Evolutionary conservation across 1,284 basidiomycete genomes (phyloP), one percentile per base, ranked within the genome.

Genomic region (Puccinia triticina): DNA sequence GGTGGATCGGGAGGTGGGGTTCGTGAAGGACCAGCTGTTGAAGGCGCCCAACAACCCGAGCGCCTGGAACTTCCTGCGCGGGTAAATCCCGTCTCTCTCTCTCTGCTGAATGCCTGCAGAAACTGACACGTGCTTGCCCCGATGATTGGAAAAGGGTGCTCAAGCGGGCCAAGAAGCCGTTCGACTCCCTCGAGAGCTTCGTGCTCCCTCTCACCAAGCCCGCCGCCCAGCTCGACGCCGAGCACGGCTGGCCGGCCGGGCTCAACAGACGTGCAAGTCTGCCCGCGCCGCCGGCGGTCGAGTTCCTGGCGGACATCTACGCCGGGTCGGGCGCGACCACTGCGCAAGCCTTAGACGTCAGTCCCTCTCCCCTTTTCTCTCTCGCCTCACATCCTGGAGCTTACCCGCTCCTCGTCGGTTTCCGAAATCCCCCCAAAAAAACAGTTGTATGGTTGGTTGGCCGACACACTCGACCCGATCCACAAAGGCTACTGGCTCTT

Each of bases 1-100:
- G 2, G 78, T 59, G 26, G 40, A 57, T 34, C 53, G 55, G n/a
- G 80, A 82, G 46, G 53, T 82, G 18, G 72, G 53, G 21, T 90
- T 88, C 83, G 86, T 91, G 12, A 93, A 95, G 86, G 89, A 91
- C 83, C 92, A 92, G 86, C 93, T 97, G 82, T 90, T 93, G n/a
- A 88, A 92, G 14, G 93, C 93, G 16, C 94, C 95, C 1, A 95
- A 95, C 87, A 98, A 98, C 85, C 90, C 92, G 0, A 95, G 94
- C 0, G 93, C 94, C 0, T 97, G 95, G 95, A 96, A 96, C 87
- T 98, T 96, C 86, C 89, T 97, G 14, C 91, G 95, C 83, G 95
- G 89, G 88, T 89, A 61, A 73, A 2, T 10, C 18, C 26, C 72
- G 64, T 50, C n/a, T 26, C 40, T 59, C 78, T n/a, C 12, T 0